Conservation (phyloP, 2,329 filamentous ascomycete species). For the Graphiopsis chlorocephala region DNA sequence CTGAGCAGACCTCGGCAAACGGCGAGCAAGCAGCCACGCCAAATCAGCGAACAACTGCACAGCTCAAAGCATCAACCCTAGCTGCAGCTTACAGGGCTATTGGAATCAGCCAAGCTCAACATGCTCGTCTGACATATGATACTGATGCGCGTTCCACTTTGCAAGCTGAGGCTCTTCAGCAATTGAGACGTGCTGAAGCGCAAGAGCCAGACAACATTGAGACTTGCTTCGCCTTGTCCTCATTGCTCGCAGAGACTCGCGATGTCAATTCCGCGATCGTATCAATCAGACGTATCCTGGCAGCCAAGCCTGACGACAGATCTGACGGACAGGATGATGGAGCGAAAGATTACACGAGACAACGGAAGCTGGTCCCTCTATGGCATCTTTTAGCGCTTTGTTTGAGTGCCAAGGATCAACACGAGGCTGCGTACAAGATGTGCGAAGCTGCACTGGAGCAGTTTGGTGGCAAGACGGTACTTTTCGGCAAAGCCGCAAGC, state of each 20-base stretch:
- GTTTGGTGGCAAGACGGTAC: slow-evolving; percentile 64
- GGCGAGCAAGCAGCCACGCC: slow-evolving; percentile 24
- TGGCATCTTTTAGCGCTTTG: slow-evolving; percentile 91
- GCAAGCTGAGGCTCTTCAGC: slow-evolving; percentile 73
- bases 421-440: slow-evolving; percentile 71
- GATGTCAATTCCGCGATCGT: slow-evolving; percentile 79
- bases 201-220: slow-evolving; percentile 58
- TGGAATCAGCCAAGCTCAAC: slow-evolving; percentile 80
- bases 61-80: slow-evolving; percentile 60
- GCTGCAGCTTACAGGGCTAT: slow-evolving; percentile 78
- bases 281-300: slow-evolving; percentile 68
- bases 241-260: slow-evolving; percentile 85
- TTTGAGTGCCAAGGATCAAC: slow-evolving; percentile 83
- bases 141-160: slow-evolving; percentile 67
- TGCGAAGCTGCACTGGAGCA: slow-evolving; percentile 92
- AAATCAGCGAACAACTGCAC: background rate
- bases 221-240: slow-evolving; percentile 73
- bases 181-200: slow-evolving; percentile 57
- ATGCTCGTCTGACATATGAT: slow-evolving; percentile 79
- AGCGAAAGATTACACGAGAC: background rate
- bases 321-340: slow-evolving; percentile 26
- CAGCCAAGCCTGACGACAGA: slow-evolving; percentile 40
- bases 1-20: slow-evolving; percentile 19
- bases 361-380: slow-evolving; percentile 65
- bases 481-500: slow-evolving; percentile 49